Percentiles rank a stretch among this genome's conserved stretches.
These are phyloP conservation scores for Colletotrichum sublineola DNA, from an alignment of 2,329 filamentous ascomycete genomes.

Conservation along the genomic window DNA sequence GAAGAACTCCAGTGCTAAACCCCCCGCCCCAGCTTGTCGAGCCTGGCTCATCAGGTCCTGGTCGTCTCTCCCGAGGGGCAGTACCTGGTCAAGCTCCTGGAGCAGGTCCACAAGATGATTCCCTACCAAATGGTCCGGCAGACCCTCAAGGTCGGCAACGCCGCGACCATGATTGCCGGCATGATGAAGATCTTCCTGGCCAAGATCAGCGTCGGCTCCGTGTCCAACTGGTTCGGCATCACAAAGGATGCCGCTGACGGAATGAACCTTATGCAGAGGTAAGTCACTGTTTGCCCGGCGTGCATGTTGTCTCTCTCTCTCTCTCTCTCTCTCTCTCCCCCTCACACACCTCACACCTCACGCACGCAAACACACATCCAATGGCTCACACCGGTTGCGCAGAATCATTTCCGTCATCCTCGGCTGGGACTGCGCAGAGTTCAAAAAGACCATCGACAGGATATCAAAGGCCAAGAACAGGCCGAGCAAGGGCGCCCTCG, in stretches of 20 bases:
- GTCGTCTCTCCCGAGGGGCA: conserved; percentile 81
- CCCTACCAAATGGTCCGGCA: conserved; percentile 81
- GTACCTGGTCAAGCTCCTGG: conserved; percentile 78
- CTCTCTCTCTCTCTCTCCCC: no score
- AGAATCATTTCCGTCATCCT: conserved; percentile 82
- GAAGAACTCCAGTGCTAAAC: background rate
- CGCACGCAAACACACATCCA: background rate
- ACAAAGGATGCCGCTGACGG: conserved; percentile 80
- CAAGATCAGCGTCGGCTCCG: conserved; percentile 80
- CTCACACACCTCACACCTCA: no score
- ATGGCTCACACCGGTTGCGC: background rate
- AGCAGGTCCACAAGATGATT: conserved; percentile 77
- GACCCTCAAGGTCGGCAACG: conserved; percentile 81
- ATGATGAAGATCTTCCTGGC: conserved; percentile 80
- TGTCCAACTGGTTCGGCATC: conserved; percentile 85
- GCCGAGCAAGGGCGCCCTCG: conserved; percentile 71
- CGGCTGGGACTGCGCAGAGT: conserved; percentile 79
- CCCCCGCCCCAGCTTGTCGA: conserved; percentile 69
- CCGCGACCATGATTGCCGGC: conserved; percentile 83
- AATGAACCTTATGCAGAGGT: conserved; percentile 82
- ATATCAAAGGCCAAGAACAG: conserved; percentile 73
- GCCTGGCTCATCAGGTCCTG: conserved; percentile 80
- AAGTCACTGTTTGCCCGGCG: conserved; percentile 1
- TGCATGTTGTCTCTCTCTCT: no score
- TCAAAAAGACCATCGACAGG: conserved; percentile 73